Base-by-base conservation (phyloP, 2,329 filamentous ascomycete species). In the Teratosphaeria pseudoeucalypti region DNA sequence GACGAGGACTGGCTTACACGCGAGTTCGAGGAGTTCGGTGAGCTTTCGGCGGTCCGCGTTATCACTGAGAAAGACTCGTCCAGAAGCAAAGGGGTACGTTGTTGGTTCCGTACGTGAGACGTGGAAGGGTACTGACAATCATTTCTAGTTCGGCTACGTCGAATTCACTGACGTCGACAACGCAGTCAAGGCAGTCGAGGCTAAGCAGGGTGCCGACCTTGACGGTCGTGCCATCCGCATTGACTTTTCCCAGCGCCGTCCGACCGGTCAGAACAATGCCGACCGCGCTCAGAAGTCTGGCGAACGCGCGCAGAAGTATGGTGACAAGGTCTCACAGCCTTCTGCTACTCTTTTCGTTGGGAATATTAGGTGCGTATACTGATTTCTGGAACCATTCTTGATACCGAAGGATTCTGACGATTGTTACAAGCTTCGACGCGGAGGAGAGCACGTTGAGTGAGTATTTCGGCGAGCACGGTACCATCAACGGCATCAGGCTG, bases 291-390 rank as follows among this genome's bases (percentile, higher is more conserved):
- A 80, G 67, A 81, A 83, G 71, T 92, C 86, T 73, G 92, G 92
- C 63, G 77, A 79, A 62, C 84, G 87, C 64, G 84, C 85, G 65
- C 78, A 80, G 67, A 81, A 83, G 71, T 92, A 86, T 73, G 92
- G 92, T 65, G 92, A 96, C 75, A 60, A 83, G 67, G 79, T 86
- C 71, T 92, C 87, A 79, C 83, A 88, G 63, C 87, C 89, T 73
- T 89, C 85, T 73, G 88, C 92, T 66, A 96, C 92, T 52, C 82
- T 96, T 61, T 96, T 94, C 77, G 85, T 96, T 66, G 92, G 91
- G 70, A 96, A 96, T 81, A 79, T 96, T 66, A 32, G 29, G 29
- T 32, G 5, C 7, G 29, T 32, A 32, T 32, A 32, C 29, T 32
- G 7, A 32, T 32, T 32, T 7, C 29, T 32, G 29, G 29, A 32